Evolutionary conservation across 441 rosid genomes (phyloP), one percentile per base, ranked within the genome.

Genomic region (Mallotus japonicus): DNA sequence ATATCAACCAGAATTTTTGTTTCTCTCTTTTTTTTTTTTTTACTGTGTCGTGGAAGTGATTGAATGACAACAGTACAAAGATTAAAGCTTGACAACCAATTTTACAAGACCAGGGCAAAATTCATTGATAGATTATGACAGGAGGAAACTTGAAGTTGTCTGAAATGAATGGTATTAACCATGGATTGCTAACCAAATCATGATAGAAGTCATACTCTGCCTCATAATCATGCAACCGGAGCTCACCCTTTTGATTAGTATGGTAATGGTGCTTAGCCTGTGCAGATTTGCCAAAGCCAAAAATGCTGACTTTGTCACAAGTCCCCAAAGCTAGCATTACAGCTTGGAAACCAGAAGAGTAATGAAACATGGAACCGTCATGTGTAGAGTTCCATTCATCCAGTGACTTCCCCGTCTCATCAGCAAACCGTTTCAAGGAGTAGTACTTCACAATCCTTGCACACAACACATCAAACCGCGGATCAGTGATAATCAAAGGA

Each of bases 331-430:
- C 88, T 22, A 95, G 83, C 94, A 89, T 87, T 53, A 91, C 87
- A 50, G 97, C 99, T 59, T 95, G 97, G 87, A 92, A 84, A 55
- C 97, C 99, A 1, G 99, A 95, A 0, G 97, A 92, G 84, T 95
- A 95, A 61, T 95, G 99, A 74, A 95, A 95, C 87, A 87, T 62
- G 3, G 87, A 72, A 4, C 93, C 97, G 62, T 90, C 96, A 60
- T 92, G 97, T 1, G 64, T 50, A 42, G 83, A 76, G 19, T 79
- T 83, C 99, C 97, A 95, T 50, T 84, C 90, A 12, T 73, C 81
- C 81, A 89, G 68, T 13, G 88, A 75, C 88, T 81, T 70, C n/a
- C 78, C 79, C 0, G 70, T 85, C 76, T 74, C 85, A 75, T 84
- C 86, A 46, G 80, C 84, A 58, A 95, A 95, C 70, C 71, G 81